Base-by-base conservation (phyloP, 2,329 filamentous ascomycete species). In the Ophiostoma triangulosporum region DNA sequence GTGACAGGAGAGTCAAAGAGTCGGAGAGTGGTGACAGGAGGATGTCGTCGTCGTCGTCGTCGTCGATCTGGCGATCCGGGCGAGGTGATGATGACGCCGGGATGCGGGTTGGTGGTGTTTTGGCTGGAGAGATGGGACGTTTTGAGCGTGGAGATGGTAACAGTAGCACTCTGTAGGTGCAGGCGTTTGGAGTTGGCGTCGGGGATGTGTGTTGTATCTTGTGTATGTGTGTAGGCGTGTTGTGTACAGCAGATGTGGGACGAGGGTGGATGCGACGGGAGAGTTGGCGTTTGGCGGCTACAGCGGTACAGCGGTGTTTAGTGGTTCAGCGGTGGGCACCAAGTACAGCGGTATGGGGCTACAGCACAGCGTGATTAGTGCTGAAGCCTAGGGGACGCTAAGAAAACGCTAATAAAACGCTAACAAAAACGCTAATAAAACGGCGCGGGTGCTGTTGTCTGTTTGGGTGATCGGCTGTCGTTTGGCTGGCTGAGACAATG, bases 31-130 rank as follows among this genome's bases (percentile, higher is more conserved):
- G 52, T 24, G 29, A 22, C 36, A 29, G 15, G 52, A 11, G 20
- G n/a, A n/a, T n/a, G n/a, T n/a, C n/a, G n/a, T n/a, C n/a, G 20
- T 40, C 36, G 36, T 24, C 20, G 7, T 17, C 4, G 20, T 26
- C 12, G 33, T n/a, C n/a, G n/a, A n/a, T n/a, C n/a, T n/a, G 38
- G n/a, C 38, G 38, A 43, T 22, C 38, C 14, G n/a, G 20, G 14
- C 17, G 35, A 50, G 40, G 36, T 36, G 29, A 43, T 6, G 38
- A 54, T 50, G 52, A 45, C 52, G 36, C 36, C 52, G 38, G 24
- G 53, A 51, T 48, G 38, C 29, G 24, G 38, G 52, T n/a, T 51
- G 36, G 38, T 31, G 48, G 27, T 27, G 45, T 26, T 35, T 12
- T 32, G 29, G 24, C 14, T 43, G 38, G 6, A 7, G 38, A 43